These are phyloP conservation scores for Phytophthora agathidicida DNA, from an alignment of 352 stramenopile species.

Conservation along the genomic window DNA sequence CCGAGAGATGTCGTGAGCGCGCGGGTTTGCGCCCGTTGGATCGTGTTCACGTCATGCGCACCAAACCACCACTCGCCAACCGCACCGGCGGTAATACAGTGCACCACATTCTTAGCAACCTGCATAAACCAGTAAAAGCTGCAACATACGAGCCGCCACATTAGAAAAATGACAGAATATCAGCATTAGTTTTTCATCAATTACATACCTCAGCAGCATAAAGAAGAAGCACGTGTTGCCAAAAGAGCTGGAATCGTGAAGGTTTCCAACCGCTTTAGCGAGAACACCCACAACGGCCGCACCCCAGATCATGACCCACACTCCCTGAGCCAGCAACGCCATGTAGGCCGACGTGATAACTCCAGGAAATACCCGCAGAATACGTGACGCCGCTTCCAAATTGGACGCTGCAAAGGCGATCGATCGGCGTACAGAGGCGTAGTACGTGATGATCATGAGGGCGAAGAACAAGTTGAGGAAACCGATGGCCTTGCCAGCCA, in stretches of 20 bases:
- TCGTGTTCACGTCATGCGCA: conserved; percentile 70
- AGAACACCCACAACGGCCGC: conserved; percentile 76
- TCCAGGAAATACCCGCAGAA: conserved; percentile 79
- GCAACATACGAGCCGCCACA: not conserved
- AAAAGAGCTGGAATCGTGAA: conserved; percentile 66
- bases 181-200: not conserved
- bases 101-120: conserved; percentile 86
- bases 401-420: conserved; percentile 87
- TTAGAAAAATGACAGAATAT: not conserved
- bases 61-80: conserved; percentile 90
- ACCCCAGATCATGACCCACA: conserved; percentile 84
- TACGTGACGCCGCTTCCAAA: conserved; percentile 67
- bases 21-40: conserved; percentile 68
- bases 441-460: conserved; percentile 67
- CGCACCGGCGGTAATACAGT: conserved; percentile 79
- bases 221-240: conserved; percentile 86
- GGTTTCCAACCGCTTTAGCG: conserved; percentile 50
- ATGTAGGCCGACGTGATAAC: conserved; percentile 72
- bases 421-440: conserved; percentile 57
- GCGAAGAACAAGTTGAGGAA: conserved; percentile 87
- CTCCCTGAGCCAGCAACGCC: conserved; percentile 59
- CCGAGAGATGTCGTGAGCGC: conserved; percentile 78
- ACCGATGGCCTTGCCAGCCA: conserved; percentile 77
- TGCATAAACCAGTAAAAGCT: conserved; percentile 89
- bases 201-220: conserved; percentile 77